Evolutionary conservation across 306 rosid species (phyloP), one percentile per base, ranked within the genome.

Genomic region (Quercus robur): DNA sequence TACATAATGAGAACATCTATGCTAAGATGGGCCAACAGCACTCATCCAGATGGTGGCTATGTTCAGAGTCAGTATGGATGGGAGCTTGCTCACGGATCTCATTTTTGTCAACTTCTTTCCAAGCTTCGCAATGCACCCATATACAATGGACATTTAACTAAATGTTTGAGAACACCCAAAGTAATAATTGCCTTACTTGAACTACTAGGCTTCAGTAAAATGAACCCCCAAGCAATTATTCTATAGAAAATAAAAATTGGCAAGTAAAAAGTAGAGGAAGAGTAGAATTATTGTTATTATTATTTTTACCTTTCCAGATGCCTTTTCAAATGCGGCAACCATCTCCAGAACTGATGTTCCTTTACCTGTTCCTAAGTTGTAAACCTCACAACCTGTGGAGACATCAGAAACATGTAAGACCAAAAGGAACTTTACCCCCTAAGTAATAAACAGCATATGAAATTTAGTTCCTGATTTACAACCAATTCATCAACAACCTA

Each of bases 321-420:
- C 98, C 85, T 90, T 81, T 80, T 93, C 99, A 89, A 96, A 96
- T 81, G 99, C 94, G 18, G 79, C 70, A 62, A 96, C 98, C 92
- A 96, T 96, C 90, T 96, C 97, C 89, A 91, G 81, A 70, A 96
- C 98, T 6, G 99, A 96, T 59, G 98, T 93, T 82, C 99, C 99
- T 80, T 88, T 93, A 73, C 99, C 99, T 3, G 99, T 96, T 70
- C 99, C 99, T 89, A 96, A 78, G 85, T 96, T 96, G 87, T 87
- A 96, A 63, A 96, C 98, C 84, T 91, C 98, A 66, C 99, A 96
- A 74, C 97, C 98, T 96, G 87, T 74, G 64, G 56, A 75, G 35
- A 49, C 26, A 68, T 19, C 21, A 52, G 33, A 28, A 21, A 49
- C 31, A 66, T 30, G 11, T 17, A 66, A 66, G 71, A 31, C 38